Evolutionary conservation across 2,329 filamentous ascomycete genomes (phyloP).

Genomic region (Neonectria faginata): DNA sequence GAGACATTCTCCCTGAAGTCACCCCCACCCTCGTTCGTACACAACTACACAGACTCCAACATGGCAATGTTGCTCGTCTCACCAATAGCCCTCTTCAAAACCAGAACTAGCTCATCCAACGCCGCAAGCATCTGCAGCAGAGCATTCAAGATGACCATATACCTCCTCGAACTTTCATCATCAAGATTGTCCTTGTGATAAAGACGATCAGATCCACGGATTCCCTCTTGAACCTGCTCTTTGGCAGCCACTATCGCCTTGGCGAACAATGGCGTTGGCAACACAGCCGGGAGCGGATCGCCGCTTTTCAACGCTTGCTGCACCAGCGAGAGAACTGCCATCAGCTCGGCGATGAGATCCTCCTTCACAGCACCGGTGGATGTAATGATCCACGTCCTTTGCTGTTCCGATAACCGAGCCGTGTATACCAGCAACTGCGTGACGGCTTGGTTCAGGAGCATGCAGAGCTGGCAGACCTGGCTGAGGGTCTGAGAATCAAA

Average conservation of each 20-base stretch:
- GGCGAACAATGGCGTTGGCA: conserved; percentile 22
- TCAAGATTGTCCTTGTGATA: conserved; percentile 2
- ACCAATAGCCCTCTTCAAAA: conserved; percentile 10
- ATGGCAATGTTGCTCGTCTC: conserved; percentile 1
- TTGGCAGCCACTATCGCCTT: not conserved
- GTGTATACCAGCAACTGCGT: conserved; percentile 21
- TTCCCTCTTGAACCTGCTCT: not conserved
- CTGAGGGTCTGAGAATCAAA: conserved; percentile 18
- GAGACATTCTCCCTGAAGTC: too few relatives aligned
- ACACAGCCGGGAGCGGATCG: conserved; percentile 27
- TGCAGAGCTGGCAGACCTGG: conserved; percentile 19
- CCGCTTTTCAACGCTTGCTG: conserved; percentile 23
- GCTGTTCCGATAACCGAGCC: not conserved
- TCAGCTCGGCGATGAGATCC: conserved; percentile 21
- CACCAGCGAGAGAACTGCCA: conserved; percentile 24
- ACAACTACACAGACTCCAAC: not conserved
- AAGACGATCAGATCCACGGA: not conserved
- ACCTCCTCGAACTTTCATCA: not conserved
- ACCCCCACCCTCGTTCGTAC: too few relatives aligned
- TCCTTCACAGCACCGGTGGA: conserved; percentile 6
- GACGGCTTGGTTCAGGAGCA: conserved; percentile 22
- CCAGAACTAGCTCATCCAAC: conserved; percentile 2
- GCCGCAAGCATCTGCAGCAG: conserved; percentile 1
- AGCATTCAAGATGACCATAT: conserved; percentile 3
- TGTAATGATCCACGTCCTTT: conserved; percentile 10